A percentile compares a stretch with the other conserved stretches of the same genome.
These are phyloP conservation scores for Tagetes erecta DNA, from an alignment of 129 eudicot genomes.

Conservation along the genomic window DNA sequence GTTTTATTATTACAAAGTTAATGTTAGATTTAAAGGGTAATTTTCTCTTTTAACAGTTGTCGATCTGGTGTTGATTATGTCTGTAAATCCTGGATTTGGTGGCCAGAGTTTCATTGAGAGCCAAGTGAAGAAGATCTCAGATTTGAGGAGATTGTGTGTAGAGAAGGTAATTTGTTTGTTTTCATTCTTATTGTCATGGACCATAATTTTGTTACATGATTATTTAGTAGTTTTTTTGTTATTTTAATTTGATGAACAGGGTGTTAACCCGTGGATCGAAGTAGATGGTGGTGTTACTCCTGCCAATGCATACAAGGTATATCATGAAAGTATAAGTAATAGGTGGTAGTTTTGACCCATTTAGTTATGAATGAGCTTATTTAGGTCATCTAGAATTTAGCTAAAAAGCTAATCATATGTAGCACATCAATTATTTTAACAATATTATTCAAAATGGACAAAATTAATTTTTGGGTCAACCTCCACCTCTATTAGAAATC, in stretches of 20 bases:
- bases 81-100: slow-evolving; percentile 98
- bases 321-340: not conserved
- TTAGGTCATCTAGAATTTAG: slow-evolving; percentile 5
- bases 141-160: slow-evolving; percentile 83
- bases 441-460: not conserved
- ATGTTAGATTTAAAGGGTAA: not conserved
- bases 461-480: not conserved
- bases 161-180: slow-evolving; percentile 64
- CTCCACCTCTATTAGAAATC: not conserved
- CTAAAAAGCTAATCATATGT: not conserved
- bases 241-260: slow-evolving; percentile 44
- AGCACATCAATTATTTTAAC: not conserved
- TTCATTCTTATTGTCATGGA: slow-evolving; percentile 9
- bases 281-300: slow-evolving; percentile 99
- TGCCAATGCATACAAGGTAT: slow-evolving; percentile 87
- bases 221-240: not conserved
- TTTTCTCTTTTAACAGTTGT: slow-evolving; percentile 50
- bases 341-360: not conserved
- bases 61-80: slow-evolving; percentile 91
- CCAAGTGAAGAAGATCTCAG: slow-evolving; percentile 96
- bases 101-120: slow-evolving; percentile 99
- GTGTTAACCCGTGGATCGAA: slow-evolving; percentile 99
- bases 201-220: slow-evolving; percentile 13
- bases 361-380: not conserved
- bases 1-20: not conserved